Evolutionary conservation across 805 yeast genomes (phyloP).

Genomic region (Candida insectorum): DNA sequence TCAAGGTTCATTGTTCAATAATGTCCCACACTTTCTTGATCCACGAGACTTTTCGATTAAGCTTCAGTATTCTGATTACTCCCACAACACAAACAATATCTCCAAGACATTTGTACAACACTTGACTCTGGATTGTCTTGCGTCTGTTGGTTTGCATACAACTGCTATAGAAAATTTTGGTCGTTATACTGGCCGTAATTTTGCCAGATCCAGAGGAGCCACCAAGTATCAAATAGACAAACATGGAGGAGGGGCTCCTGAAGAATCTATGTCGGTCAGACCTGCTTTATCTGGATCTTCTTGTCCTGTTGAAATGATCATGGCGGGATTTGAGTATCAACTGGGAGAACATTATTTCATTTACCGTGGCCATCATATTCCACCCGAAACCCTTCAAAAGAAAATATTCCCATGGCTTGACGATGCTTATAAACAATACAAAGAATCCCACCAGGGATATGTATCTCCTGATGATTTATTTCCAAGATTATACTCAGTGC

Average conservation of each 20-base stretch:
- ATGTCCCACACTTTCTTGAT: background rate
- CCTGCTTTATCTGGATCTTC: too few species aligned
- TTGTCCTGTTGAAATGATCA: too few species aligned
- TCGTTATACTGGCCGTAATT: too few species aligned
- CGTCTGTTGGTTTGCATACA: too few species aligned
- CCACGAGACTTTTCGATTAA: background rate
- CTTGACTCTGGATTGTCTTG: too few species aligned
- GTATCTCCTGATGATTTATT: background rate
- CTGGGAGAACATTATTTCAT: constrained; percentile 5
- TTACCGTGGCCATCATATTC: background rate
- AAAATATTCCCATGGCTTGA: constrained; percentile 11
- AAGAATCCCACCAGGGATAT: background rate
- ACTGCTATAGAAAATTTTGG: too few species aligned
- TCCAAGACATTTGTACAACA: too few species aligned
- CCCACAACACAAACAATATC: background rate
- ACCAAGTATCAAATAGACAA: too few species aligned
- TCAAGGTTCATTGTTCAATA: background rate
- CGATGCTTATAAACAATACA: background rate
- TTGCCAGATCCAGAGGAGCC: too few species aligned
- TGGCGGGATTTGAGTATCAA: too few species aligned
- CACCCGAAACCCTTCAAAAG: constrained; percentile 2
- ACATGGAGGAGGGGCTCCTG: too few species aligned
- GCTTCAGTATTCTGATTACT: background rate
- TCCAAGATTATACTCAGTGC: constrained; percentile 1
- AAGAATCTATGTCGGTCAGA: too few species aligned